Evolutionary conservation across 148 eudicot species (phyloP), one percentile per base, ranked within the genome.

Genomic region (Heliosperma pusillum): DNA sequence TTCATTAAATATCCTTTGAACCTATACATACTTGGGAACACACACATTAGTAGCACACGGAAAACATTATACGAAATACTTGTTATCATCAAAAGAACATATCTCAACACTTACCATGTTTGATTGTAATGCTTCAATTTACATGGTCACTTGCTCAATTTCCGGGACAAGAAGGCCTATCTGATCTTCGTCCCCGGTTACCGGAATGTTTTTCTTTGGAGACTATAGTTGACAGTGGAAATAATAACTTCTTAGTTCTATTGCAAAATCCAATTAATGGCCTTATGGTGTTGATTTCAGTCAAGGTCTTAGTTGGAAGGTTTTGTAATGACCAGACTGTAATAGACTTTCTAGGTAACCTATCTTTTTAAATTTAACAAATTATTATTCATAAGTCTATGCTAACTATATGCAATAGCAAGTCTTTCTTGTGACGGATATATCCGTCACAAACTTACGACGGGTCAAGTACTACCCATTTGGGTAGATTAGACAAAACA

Each of bases 141-240:
- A 68, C 44, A 26, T 60, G 7, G 13, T 45, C 69, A 60, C 55
- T 52, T 33, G 56, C 57, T 20, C 60, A 57, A 16, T 42, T 42
- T 13, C 67, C 79, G 25, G 71, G 67, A 27, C 79, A 70, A 70
- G 27, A 45, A 58, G 67, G 27, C 56, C 55, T 42, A n/a, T n/a
- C n/a, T n/a, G n/a, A n/a, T 24, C 7, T 45, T 33, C 83, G 62
- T 81, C 83, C 15, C 83, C 84, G 53, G 88, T 84, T 6, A 60
- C 88, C 9, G 93, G 86, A 4, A 72, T 93, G 81, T 93, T 76
- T 78, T 89, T 83, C 55, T 87, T 93, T 58, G 98, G 98, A 62
- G 98, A 93, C 76, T 2, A 63, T 89, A 61, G 85, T 88, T 17
- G 98, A 93, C 73, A 63, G 82, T 16, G 98, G 98, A 69, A 93